Evolutionary conservation across 768 basidiomycete genomes (phyloP).

Genomic region (Trametes sanguinea): DNA sequence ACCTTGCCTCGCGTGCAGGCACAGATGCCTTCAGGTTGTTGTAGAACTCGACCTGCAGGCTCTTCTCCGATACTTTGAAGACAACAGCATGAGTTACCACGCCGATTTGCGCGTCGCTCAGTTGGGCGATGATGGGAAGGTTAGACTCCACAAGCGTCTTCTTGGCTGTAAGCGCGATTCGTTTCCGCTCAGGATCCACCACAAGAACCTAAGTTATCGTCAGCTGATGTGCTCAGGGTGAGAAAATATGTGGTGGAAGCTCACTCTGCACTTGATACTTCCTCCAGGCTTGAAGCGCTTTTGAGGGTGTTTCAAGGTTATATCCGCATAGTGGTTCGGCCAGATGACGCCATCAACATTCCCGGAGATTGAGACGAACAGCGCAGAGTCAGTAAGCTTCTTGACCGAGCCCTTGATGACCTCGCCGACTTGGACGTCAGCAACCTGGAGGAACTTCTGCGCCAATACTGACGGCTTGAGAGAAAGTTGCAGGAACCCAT

Average conservation of each 20-base stretch:
- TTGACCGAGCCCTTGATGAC: constrained; percentile 86
- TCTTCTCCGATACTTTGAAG: constrained; percentile 78
- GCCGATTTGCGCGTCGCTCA: constrained; percentile 72
- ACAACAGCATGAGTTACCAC: constrained; percentile 79
- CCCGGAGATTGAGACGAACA: constrained; percentile 86
- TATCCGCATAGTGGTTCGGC: constrained; percentile 95
- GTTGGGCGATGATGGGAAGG: constrained; percentile 63
- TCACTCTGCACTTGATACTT: constrained; percentile 81
- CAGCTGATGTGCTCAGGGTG: constrained; percentile 7
- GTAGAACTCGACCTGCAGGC: constrained; percentile 86
- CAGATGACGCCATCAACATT: constrained; percentile 91
- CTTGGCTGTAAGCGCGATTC: constrained; percentile 88
- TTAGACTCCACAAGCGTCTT: constrained; percentile 84
- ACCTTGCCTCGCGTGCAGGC: constrained; percentile 83
- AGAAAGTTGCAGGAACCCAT: constrained; percentile 88
- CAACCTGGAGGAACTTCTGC: constrained; percentile 82
- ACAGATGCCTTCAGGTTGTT: constrained; percentile 85
- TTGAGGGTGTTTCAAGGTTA: constrained; percentile 89
- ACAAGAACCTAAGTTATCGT: constrained; percentile 63
- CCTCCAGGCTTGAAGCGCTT: constrained; percentile 85
- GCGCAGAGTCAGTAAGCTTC: constrained; percentile 72
- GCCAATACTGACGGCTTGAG: constrained; percentile 80
- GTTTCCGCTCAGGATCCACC: constrained; percentile 78
- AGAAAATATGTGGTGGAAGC: constrained; percentile 27
- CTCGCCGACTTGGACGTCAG: constrained; percentile 84